phyloP scores from a whole-genome alignment of 2,329 filamentous ascomycete species.

The Pezicula rhizophila region DNA sequence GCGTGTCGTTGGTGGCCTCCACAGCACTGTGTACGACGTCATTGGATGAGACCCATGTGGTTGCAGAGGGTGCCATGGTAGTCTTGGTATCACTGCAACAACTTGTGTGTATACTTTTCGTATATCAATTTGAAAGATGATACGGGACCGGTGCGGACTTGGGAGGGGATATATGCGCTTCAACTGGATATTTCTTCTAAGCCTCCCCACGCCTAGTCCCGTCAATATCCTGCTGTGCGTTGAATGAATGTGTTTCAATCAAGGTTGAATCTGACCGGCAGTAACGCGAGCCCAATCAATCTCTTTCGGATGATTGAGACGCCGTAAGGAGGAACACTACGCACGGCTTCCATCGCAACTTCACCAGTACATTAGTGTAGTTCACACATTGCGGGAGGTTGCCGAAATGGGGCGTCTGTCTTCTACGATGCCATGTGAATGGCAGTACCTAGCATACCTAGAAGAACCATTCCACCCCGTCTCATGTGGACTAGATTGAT shows the following conservation, averaged over 20 bases:
- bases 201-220: neutral
- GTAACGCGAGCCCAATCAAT: neutral
- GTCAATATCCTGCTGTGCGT: neutral
- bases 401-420: neutral
- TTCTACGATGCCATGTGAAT: neutral
- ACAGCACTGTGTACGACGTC: conserved; percentile 3
- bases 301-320: neutral
- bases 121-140: conserved; percentile 10
- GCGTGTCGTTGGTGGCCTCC: conserved; percentile 10
- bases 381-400: neutral
- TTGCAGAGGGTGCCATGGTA: conserved; percentile 25
- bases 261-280: neutral
- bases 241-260: neutral
- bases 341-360: neutral
- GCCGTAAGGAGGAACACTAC: neutral
- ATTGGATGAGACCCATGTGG: conserved; percentile 18
- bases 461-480: neutral
- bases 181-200: neutral
- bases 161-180: conserved; percentile 1
- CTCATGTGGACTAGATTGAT: neutral
- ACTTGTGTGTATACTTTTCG: conserved; percentile 9
- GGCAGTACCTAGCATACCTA: too few relatives aligned
- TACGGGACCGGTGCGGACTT: neutral
- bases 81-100: conserved; percentile 24
- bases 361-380: neutral